These are phyloP conservation scores for Podila clonocystis DNA, from an alignment of 192 early-diverging fungal genomes.

Conservation along the genomic window DNA sequence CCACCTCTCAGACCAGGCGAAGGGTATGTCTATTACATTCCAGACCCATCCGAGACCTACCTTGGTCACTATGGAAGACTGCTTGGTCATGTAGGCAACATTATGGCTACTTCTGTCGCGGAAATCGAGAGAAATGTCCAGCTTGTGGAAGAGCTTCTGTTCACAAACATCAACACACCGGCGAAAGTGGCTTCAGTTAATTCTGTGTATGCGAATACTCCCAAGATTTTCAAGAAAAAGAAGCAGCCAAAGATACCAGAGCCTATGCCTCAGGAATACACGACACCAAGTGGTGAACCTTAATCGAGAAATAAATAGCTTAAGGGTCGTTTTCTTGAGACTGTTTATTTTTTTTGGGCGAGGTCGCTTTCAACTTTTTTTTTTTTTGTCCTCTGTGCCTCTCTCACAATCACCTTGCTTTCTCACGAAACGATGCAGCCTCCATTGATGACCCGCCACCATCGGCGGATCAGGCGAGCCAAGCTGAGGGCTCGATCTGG, in stretches of 20 bases:
- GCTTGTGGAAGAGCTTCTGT: slow-evolving; percentile 4
- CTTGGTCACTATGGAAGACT: slow-evolving; percentile 28
- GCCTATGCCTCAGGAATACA: too few species aligned
- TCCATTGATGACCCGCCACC: slow-evolving; percentile 46
- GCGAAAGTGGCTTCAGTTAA: neutral
- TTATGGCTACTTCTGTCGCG: neutral
- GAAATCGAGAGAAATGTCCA: slow-evolving; percentile 5
- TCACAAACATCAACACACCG: neutral
- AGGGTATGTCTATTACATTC: slow-evolving; percentile 26
- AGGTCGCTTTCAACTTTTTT: neutral
- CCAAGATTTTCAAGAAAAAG: neutral
- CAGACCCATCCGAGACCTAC: slow-evolving; percentile 1
- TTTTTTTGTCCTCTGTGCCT: neutral
- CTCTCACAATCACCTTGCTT: neutral
- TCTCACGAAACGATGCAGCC: slow-evolving; percentile 25
- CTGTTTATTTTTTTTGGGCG: too few species aligned
- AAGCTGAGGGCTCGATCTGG: slow-evolving; percentile 62
- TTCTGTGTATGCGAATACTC: neutral
- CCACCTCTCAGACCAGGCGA: slow-evolving; percentile 24
- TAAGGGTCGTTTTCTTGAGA: too few species aligned
- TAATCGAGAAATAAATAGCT: too few species aligned
- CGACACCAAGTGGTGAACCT: too few species aligned
- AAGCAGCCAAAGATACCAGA: neutral
- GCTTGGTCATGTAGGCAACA: slow-evolving; percentile 26
- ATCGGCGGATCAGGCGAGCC: slow-evolving; percentile 51